phyloP scores from a whole-genome alignment of 495 filamentous ascomycete species.

The Podospora conica region DNA sequence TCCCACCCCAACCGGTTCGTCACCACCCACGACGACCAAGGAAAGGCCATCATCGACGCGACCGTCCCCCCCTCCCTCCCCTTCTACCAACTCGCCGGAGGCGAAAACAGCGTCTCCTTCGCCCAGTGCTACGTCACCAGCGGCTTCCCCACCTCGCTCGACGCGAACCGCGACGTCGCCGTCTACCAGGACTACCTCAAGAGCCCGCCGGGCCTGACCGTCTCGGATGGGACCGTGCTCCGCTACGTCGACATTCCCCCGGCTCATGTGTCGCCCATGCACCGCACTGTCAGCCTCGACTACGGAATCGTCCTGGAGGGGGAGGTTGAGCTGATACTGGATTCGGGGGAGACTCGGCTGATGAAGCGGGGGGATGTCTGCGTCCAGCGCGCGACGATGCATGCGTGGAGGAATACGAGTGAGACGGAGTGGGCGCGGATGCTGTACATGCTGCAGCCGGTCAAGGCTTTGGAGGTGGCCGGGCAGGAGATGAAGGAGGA shows the following conservation, averaged over 20 bases:
- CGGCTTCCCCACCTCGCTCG: background rate
- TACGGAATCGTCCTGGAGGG: slow-evolving; percentile 58
- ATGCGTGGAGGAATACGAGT: slow-evolving; percentile 56
- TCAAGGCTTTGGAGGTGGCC: background rate
- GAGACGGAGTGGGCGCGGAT: slow-evolving; percentile 3
- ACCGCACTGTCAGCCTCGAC: slow-evolving; percentile 54
- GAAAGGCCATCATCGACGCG: background rate
- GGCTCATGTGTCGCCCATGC: slow-evolving; percentile 35
- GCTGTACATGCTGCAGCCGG: background rate
- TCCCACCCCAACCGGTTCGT: background rate
- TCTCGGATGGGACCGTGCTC: background rate
- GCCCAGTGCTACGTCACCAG: background rate
- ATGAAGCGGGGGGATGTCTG: slow-evolving; percentile 45
- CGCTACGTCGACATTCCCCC: slow-evolving; percentile 2
- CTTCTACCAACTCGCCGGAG: background rate
- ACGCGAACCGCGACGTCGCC: background rate
- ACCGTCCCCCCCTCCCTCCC: background rate
- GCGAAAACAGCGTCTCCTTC: background rate
- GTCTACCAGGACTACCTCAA: background rate
- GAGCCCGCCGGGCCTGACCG: background rate
- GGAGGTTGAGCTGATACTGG: slow-evolving; percentile 44
- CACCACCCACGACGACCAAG: background rate
- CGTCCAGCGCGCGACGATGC: slow-evolving; percentile 54
- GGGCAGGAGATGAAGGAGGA: background rate
- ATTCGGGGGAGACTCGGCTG: slow-evolving; percentile 42